Base-by-base conservation (phyloP, 805 yeast species). In the Metschnikowia gruessii region DNA sequence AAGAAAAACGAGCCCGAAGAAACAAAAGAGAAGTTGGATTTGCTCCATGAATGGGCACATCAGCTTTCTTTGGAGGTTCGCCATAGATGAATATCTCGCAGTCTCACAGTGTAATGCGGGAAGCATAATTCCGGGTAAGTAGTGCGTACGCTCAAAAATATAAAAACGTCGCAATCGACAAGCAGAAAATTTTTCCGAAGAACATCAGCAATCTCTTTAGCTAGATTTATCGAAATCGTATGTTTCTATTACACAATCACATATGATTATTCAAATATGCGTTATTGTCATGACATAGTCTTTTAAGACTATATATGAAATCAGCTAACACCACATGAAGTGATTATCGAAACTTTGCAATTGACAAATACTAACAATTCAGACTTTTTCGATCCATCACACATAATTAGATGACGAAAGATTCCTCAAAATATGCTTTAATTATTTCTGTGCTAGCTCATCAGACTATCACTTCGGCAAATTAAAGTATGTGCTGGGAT, bases 201-300 rank as follows among this genome's bases (percentile, higher is more conserved):
- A 30, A 8, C 38, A 19, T 35, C 38, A 35, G n/a, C 38, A 11
- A 9, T 2, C 22, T 36, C 38, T 36, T 36, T 36, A n/a, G 17
- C 38, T 36, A 36, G 4, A 37, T 16, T 37, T 5, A 26, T 26
- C 12, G 9, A 26, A 26, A 26, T 26, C 11, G 57, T 54, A 54
- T 52, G 57, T 54, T 42, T 17, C 19, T 9, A 22, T 4, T 16
- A 15, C n/a, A 6, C n/a, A 15, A 29, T 24, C 30, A 13, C 40
- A 48, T 9, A 61, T 63, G 68, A 63, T 63, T 63, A 61, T 45
- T 36, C 47, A 33, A 52, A 55, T 30, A 65, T 71, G 76, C 76
- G 76, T 71, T 71, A 71, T 71, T 75, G 75, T 71, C 76, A 70
- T 71, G 76, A 71, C 63, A 57, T 53, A 55, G 62, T 63, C 70